Conservation (phyloP, 345 rosid species). For the Sisymbrium altissimum region DNA sequence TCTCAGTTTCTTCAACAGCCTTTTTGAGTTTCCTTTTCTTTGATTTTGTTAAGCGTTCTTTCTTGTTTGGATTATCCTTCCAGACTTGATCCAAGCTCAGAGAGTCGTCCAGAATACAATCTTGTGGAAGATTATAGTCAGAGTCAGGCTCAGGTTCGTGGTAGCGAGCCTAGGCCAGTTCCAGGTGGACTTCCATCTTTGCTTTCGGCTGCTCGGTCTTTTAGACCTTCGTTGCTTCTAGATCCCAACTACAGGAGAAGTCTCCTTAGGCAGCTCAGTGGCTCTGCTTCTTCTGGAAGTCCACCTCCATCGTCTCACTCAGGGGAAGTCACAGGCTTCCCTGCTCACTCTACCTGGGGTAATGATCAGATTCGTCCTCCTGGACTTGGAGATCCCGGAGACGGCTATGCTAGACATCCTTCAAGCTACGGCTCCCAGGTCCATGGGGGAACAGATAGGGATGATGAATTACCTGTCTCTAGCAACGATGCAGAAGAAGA, state of each 20-base stretch:
- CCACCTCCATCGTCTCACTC: constrained; percentile 30
- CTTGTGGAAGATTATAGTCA: constrained; percentile 34
- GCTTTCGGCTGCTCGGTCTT: constrained; percentile 62
- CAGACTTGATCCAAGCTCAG: constrained; percentile 44
- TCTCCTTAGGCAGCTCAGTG: constrained; percentile 50
- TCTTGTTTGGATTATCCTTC: constrained; percentile 2
- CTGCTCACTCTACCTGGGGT: constrained; percentile 31
- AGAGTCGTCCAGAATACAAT: constrained; percentile 35
- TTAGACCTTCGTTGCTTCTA: constrained; percentile 69
- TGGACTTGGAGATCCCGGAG: constrained; percentile 35
- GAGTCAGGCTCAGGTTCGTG: constrained; percentile 37
- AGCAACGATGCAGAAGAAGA: constrained; percentile 55
- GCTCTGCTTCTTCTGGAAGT: constrained; percentile 37
- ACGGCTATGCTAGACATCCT: constrained; percentile 31
- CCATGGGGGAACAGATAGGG: constrained; percentile 37
- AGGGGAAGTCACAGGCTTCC: constrained; percentile 39
- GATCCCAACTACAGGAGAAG: constrained; percentile 71
- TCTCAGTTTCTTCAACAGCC: not conserved
- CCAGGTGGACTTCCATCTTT: constrained; percentile 49
- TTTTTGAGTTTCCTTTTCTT: constrained; percentile 7
- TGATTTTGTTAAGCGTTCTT: not conserved
- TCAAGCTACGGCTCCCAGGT: constrained; percentile 27
- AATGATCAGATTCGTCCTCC: constrained; percentile 41
- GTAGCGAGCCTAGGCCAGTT: constrained; percentile 30
- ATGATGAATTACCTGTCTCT: constrained; percentile 28